A percentile compares a stretch with the other conserved stretches of the same genome.
phyloP scores from a whole-genome alignment of 2,329 filamentous ascomycete species.

The Xylariaceae sp. region DNA sequence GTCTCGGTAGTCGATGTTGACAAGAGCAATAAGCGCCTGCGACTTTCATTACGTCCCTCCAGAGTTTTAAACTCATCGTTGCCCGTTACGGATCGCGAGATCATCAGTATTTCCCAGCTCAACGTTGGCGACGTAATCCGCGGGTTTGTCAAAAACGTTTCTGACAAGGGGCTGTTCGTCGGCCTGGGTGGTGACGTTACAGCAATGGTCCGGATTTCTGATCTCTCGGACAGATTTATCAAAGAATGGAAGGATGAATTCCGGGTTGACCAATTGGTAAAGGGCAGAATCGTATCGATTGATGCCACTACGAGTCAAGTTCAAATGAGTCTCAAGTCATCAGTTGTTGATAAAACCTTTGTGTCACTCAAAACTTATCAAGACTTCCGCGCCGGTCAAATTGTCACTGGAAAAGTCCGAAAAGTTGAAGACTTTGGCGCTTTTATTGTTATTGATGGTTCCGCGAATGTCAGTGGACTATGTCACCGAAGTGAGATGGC shows the following conservation, averaged over 20 bases:
- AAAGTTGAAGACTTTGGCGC: conserved; percentile 95
- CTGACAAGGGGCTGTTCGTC: conserved; percentile 85
- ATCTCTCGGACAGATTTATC: conserved; percentile 83
- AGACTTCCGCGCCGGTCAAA: conserved; percentile 73
- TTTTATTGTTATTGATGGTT: conserved; percentile 85
- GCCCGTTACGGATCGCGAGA: conserved; percentile 73
- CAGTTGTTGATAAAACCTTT: conserved; percentile 74
- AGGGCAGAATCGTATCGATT: conserved; percentile 72
- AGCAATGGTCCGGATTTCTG: conserved; percentile 76
- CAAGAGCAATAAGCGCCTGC: conserved; percentile 73
- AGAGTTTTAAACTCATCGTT: conserved; percentile 83
- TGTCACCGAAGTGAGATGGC: conserved; percentile 93
- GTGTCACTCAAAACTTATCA: conserved; percentile 64
- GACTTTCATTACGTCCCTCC: conserved; percentile 77
- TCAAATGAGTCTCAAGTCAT: conserved; percentile 82
- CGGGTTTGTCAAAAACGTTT: conserved; percentile 86
- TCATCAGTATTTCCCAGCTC: conserved; percentile 64
- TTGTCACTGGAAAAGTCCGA: conserved; percentile 83
- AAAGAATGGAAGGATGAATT: conserved; percentile 95
- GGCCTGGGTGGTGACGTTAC: conserved; percentile 74
- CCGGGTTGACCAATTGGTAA: conserved; percentile 83
- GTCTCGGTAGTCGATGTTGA: conserved; percentile 83
- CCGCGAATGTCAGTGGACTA: conserved; percentile 82
- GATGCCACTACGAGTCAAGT: conserved; percentile 65
- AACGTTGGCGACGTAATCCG: conserved; percentile 73